Evolutionary conservation across 768 basidiomycete genomes (phyloP).

Genomic region (Dentipellis fragilis): DNA sequence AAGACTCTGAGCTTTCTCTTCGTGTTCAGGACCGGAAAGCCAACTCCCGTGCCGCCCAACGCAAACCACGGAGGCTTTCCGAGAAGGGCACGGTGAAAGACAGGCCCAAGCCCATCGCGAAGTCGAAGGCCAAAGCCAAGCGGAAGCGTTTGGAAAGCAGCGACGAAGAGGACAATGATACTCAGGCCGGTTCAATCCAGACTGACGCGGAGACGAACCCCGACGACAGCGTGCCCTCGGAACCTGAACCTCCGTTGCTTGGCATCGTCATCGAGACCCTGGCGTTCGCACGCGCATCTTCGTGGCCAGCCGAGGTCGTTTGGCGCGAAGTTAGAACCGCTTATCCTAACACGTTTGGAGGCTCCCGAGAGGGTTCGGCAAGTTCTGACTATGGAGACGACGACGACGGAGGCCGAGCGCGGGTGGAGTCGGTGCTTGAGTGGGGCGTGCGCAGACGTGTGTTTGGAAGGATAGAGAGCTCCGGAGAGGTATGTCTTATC

Average conservation of each 20-base stretch:
- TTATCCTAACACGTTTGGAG: not conserved
- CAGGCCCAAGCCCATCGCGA: not conserved
- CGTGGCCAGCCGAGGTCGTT: slow-evolving; percentile 3
- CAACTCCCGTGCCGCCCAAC: not conserved
- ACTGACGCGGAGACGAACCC: not conserved
- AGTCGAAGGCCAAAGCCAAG: not conserved
- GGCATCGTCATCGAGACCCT: slow-evolving; percentile 9
- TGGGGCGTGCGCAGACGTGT: slow-evolving; percentile 10
- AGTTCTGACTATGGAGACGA: not conserved
- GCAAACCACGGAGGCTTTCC: not conserved
- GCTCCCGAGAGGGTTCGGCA: not conserved
- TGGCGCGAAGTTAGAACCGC: not conserved
- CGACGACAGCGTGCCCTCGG: not conserved
- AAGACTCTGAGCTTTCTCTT: too few relatives aligned
- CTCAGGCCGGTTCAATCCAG: not conserved
- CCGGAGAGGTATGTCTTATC: slow-evolving; percentile 3
- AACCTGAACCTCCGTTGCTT: slow-evolving; percentile 6
- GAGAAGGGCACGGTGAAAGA: not conserved
- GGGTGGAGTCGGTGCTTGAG: slow-evolving; percentile 2
- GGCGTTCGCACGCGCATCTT: slow-evolving; percentile 13
- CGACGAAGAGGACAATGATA: not conserved
- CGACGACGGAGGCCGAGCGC: not conserved
- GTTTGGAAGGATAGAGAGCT: slow-evolving; percentile 6
- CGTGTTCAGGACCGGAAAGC: not conserved
- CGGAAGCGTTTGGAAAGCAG: not conserved